A percentile compares a stretch with the other conserved stretches of the same genome.
These are phyloP conservation scores for Yamadazyma sp. DNA, from an alignment of 1,139 yeast species.

Conservation along the genomic window DNA sequence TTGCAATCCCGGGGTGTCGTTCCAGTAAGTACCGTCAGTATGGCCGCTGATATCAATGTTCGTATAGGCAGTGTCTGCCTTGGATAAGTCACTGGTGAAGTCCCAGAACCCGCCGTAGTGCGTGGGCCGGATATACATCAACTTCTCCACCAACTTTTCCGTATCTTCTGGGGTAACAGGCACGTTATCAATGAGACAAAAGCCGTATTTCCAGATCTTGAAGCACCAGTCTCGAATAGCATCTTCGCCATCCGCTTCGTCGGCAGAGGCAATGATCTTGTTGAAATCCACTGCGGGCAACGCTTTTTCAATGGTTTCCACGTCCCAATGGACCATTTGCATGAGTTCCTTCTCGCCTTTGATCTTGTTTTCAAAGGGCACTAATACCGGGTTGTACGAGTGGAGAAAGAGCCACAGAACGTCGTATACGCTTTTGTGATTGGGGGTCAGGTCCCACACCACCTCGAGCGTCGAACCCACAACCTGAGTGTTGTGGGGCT, in stretches of 20 bases:
- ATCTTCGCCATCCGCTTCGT: slow-evolving; percentile 25
- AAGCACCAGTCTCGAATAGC: slow-evolving; percentile 61
- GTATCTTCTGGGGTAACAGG: slow-evolving; percentile 67
- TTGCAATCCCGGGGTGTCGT: slow-evolving; percentile 74
- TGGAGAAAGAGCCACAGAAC: slow-evolving; percentile 57
- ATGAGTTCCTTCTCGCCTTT: slow-evolving; percentile 30
- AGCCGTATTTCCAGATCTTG: slow-evolving; percentile 62
- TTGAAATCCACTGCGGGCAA: slow-evolving; percentile 55
- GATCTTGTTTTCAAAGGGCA: slow-evolving; percentile 28
- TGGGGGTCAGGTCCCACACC: slow-evolving; percentile 45
- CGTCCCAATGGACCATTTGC: slow-evolving; percentile 46
- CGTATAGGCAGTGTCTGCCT: slow-evolving; percentile 75
- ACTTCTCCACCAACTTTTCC: slow-evolving; percentile 55
- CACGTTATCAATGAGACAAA: slow-evolving; percentile 61
- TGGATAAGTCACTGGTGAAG: slow-evolving; percentile 69
- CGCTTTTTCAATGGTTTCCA: slow-evolving; percentile 38
- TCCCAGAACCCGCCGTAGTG: slow-evolving; percentile 87
- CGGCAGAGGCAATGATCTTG: slow-evolving; percentile 41
- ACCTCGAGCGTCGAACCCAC: slow-evolving; percentile 23
- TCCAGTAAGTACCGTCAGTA: slow-evolving; percentile 81
- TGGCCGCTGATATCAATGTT: slow-evolving; percentile 66
- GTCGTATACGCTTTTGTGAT: slow-evolving; percentile 50
- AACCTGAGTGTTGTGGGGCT: slow-evolving; percentile 1
- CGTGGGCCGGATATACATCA: slow-evolving; percentile 67
- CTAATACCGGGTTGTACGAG: slow-evolving; percentile 56